Percentiles rank a stretch among this genome's conserved stretches.
phyloP scores from a whole-genome alignment of 108 stramenopile genomes.

The Skeletonema costatum region DNA sequence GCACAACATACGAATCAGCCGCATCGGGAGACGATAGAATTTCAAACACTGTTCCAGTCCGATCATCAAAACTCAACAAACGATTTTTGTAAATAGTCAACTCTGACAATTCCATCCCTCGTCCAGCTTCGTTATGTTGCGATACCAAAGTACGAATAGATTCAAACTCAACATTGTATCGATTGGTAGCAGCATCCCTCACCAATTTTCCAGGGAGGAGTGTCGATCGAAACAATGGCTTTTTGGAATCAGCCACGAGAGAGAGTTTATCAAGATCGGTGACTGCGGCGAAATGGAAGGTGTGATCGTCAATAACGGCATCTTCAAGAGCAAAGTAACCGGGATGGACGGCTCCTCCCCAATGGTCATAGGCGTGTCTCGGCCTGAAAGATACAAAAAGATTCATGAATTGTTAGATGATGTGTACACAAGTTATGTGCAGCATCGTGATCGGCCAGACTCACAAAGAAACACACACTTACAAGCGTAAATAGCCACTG shows the following conservation, averaged over 20 bases:
- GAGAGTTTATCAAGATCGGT: constrained; percentile 89
- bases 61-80: constrained; percentile 92
- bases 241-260: constrained; percentile 54
- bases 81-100: constrained; percentile 83
- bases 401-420: background rate
- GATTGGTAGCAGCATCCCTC: constrained; percentile 32
- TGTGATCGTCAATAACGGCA: constrained; percentile 49
- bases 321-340: constrained; percentile 72
- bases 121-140: constrained; percentile 93
- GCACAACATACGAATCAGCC: constrained; percentile 74
- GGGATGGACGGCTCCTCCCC: constrained; percentile 71
- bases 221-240: constrained; percentile 69
- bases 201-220: constrained; percentile 72
- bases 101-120: constrained; percentile 94
- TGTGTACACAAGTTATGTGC: background rate
- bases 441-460: too few relatives aligned
- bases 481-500: background rate
- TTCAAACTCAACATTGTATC: constrained; percentile 66
- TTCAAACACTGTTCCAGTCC: constrained; percentile 97
- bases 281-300: constrained; percentile 82
- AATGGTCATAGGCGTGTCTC: constrained; percentile 35
- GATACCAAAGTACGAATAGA: constrained; percentile 63
- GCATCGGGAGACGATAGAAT: constrained; percentile 70
- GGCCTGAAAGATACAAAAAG: background rate
- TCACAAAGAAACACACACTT: background rate